Base-by-base conservation (phyloP, 2,329 filamentous ascomycete genomes). In the Magnaporthiopsis poae region DNA sequence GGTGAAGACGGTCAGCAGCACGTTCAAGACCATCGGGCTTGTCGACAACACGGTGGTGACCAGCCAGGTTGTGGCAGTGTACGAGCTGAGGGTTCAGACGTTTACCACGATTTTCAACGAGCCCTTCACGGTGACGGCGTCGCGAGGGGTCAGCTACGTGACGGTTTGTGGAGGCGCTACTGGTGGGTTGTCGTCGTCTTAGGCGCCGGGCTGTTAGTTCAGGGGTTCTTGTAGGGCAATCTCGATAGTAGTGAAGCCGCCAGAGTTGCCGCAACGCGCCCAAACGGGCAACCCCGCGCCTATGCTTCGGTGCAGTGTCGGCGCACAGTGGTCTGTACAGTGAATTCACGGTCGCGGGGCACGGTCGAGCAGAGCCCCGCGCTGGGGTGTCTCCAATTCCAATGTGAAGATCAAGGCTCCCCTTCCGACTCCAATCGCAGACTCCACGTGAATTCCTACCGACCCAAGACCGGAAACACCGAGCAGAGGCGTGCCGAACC, bases 21-120 rank as follows among this genome's bases (percentile, higher is more conserved):
- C 56, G 2, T 65, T 60, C 29, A 35, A 18, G 12, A 39, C 56
- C 7, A n/a, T 65, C 2, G 64, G 64, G 18, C n/a, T 65, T 18
- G 46, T 52, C 27, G 64, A 65, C 18, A 59, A 59, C 56, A 65
- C 13, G 21, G 64, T 65, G 21, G 64, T 46, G 31, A 65, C 64
- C 29, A 65, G 64, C 64, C 59, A 35, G 64, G 56, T 33, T 2
- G 60, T 52, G n/a, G 59, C 59, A 3, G 33, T 65, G 31, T 33
- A 60, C 35, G 64, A 65, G 33, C 36, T 39, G 29, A 52, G 35
- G 9, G 59, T 61, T 9, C n/a, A 29, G 33, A 65, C 64, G 13
- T 65, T 39, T 33, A 65, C 64, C 7, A 65, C 64, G 9, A 25
- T 65, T 5, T 33, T 56, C n/a, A n/a, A 56, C 46, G 46, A 56